phyloP scores from a whole-genome alignment of 805 yeast species.

The Candida chauliodis region DNA sequence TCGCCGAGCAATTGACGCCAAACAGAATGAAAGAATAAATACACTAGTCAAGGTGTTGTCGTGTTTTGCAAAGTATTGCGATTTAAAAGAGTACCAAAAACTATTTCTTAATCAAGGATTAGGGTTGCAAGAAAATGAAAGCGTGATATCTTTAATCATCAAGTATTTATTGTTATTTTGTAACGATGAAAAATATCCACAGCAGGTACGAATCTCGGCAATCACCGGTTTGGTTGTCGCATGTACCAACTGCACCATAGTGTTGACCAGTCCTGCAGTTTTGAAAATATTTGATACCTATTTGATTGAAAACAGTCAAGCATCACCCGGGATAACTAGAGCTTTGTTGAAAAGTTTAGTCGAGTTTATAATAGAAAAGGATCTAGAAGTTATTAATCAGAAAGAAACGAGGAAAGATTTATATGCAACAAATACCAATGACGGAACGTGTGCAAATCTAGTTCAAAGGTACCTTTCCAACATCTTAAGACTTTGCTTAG shows the following conservation, averaged over 20 bases:
- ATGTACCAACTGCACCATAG: slow-evolving; percentile 59
- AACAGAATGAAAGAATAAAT: slow-evolving; percentile 44
- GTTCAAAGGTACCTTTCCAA: slow-evolving; percentile 57
- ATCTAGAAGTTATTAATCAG: slow-evolving; percentile 23
- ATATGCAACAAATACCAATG: slow-evolving; percentile 39
- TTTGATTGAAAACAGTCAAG: slow-evolving; percentile 30
- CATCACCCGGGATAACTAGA: slow-evolving; percentile 36
- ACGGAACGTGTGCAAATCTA: slow-evolving; percentile 71
- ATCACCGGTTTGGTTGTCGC: slow-evolving; percentile 55
- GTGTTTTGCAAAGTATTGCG: slow-evolving; percentile 65
- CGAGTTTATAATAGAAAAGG: slow-evolving; percentile 58
- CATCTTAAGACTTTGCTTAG: slow-evolving; percentile 48
- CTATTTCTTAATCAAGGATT: slow-evolving; percentile 37
- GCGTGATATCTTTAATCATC: slow-evolving; percentile 54
- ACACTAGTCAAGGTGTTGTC: slow-evolving; percentile 65
- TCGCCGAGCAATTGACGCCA: slow-evolving; percentile 11
- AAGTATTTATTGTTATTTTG: slow-evolving; percentile 59
- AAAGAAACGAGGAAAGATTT: background rate
- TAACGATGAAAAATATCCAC: slow-evolving; percentile 18
- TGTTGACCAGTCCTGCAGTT: slow-evolving; percentile 59
- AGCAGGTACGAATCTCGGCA: slow-evolving; percentile 45
- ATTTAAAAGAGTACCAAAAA: slow-evolving; percentile 46
- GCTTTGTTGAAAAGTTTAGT: slow-evolving; percentile 55
- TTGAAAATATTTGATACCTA: slow-evolving; percentile 50
- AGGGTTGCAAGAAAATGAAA: slow-evolving; percentile 48